phyloP scores from a whole-genome alignment of 768 basidiomycete species.

The Phanerochaete sordida region DNA sequence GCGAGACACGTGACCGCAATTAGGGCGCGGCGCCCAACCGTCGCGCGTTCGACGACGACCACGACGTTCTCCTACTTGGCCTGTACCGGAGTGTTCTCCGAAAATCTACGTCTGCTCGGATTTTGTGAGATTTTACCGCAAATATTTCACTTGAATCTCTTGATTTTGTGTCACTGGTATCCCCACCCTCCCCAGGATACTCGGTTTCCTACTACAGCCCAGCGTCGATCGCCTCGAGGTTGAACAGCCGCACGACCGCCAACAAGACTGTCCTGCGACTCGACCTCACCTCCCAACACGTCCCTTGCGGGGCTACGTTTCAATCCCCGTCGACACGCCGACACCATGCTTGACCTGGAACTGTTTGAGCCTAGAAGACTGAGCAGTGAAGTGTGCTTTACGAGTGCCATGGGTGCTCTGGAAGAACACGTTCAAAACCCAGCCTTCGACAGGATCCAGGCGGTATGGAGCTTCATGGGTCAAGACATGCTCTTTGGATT shows the following conservation, averaged over 20 bases:
- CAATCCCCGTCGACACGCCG: background rate
- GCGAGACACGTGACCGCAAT: too few relatives aligned
- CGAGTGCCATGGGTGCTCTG: conserved; percentile 2
- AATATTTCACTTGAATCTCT: too few relatives aligned
- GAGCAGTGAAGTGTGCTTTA: conserved; percentile 2
- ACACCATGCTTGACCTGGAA: conserved; percentile 1
- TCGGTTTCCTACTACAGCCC: background rate
- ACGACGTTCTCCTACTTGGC: too few relatives aligned
- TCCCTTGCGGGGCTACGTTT: background rate
- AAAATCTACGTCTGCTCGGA: too few relatives aligned
- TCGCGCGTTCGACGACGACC: too few relatives aligned
- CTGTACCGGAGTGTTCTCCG: too few relatives aligned
- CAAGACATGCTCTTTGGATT: conserved; percentile 2
- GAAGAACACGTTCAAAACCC: conserved; percentile 6
- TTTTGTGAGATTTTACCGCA: too few relatives aligned
- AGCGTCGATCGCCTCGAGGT: background rate
- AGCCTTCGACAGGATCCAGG: background rate
- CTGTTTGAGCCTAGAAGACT: background rate
- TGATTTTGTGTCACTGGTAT: too few relatives aligned
- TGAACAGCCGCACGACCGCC: background rate
- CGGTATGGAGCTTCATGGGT: background rate
- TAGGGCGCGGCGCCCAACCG: too few relatives aligned
- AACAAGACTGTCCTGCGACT: background rate
- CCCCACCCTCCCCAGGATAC: background rate
- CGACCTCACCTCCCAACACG: background rate